A percentile compares a stretch with the other conserved stretches of the same genome.
Evolutionary conservation across 495 filamentous ascomycete species (phyloP).

Genomic region (Halenospora varia): DNA sequence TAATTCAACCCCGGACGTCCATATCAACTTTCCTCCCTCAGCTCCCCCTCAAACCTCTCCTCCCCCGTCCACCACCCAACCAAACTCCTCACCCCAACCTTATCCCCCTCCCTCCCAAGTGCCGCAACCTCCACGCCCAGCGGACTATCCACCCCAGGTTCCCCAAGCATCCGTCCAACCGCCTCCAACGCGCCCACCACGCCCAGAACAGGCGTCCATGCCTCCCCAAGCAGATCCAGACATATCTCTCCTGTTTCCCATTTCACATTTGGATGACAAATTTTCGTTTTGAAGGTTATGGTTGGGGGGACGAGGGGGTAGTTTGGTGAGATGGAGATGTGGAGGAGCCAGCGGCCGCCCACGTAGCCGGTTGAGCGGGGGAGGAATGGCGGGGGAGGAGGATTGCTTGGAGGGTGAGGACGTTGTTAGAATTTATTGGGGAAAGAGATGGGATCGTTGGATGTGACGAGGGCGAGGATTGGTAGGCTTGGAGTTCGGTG

Average conservation of each 20-base stretch:
- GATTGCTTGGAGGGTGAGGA: slow-evolving; percentile 75
- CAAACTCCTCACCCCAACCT: slow-evolving; percentile 69
- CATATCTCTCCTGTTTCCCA: slow-evolving; percentile 89
- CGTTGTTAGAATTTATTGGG: slow-evolving; percentile 63
- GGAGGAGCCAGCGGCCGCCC: slow-evolving; percentile 82
- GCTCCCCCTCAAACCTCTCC: slow-evolving; percentile 42
- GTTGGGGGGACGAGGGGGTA: slow-evolving; percentile 77
- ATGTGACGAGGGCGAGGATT: slow-evolving; percentile 37
- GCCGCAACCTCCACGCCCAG: slow-evolving; percentile 86
- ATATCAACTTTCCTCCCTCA: slow-evolving; percentile 7
- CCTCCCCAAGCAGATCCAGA: slow-evolving; percentile 72
- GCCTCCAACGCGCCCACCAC: slow-evolving; percentile 71
- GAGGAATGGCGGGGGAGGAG: slow-evolving; percentile 59
- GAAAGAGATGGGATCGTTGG: slow-evolving; percentile 53
- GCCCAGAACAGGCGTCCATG: slow-evolving; percentile 83
- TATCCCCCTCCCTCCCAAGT: slow-evolving; percentile 71
- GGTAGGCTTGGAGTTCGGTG: slow-evolving; percentile 56
- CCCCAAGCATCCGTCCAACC: slow-evolving; percentile 65
- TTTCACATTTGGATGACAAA: slow-evolving; percentile 83
- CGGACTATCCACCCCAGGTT: slow-evolving; percentile 76
- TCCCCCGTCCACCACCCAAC: slow-evolving; percentile 74
- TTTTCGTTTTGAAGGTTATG: slow-evolving; percentile 72
- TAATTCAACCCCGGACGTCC: no score
- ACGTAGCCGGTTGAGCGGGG: slow-evolving; percentile 57
- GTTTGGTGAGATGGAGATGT: slow-evolving; percentile 66